Conservation (phyloP, 768 basidiomycete genomes). For the Leccinum rimulosum region DNA sequence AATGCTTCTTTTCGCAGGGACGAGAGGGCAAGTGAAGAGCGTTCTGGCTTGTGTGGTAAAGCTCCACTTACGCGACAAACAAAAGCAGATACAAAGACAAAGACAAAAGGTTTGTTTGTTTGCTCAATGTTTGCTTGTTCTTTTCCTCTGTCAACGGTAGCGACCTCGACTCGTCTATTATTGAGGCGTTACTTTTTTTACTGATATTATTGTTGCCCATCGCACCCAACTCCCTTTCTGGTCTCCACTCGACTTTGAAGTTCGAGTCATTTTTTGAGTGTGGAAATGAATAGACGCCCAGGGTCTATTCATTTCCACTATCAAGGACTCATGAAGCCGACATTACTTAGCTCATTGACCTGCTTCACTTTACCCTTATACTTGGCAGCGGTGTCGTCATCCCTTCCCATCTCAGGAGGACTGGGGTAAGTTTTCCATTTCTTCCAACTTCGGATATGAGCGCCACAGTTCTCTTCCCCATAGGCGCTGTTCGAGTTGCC, state of each 20-base stretch:
- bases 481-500: not conserved
- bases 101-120: not conserved
- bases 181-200: not conserved
- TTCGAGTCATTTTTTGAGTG: not conserved
- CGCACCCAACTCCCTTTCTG: not conserved
- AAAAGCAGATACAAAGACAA: not conserved
- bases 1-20: constrained; percentile 4
- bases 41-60: constrained; percentile 1
- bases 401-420: constrained; percentile 6
- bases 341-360: not conserved
- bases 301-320: constrained; percentile 5
- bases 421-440: constrained; percentile 18
- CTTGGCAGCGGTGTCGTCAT: constrained; percentile 19
- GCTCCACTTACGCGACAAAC: constrained; percentile 1
- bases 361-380: not conserved
- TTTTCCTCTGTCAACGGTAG: not conserved
- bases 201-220: not conserved
- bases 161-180: not conserved
- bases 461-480: constrained; percentile 15
- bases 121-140: not conserved
- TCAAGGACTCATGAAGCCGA: not conserved
- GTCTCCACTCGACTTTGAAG: constrained; percentile 10
- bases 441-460: constrained; percentile 6
- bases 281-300: not conserved
- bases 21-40: not conserved